Evolutionary conservation across 2,329 filamentous ascomycete genomes (phyloP).

Genomic region (Elsinoe fawcettii): DNA sequence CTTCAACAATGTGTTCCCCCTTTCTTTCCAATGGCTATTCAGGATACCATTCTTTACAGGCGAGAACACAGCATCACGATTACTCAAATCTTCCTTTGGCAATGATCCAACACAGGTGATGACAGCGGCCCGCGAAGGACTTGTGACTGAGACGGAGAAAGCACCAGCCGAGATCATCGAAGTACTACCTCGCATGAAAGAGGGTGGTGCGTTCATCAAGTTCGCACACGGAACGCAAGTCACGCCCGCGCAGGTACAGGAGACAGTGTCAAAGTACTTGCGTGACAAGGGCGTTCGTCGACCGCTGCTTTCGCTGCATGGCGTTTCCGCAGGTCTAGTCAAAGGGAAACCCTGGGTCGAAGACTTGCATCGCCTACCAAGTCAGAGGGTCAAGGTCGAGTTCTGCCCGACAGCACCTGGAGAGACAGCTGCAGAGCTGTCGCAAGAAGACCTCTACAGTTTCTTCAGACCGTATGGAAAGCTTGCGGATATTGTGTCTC

Average conservation of each 20-base stretch:
- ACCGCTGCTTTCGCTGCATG: constrained; percentile 52
- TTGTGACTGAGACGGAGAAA: constrained; percentile 19
- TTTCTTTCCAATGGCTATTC: constrained; percentile 60
- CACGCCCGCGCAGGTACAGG: constrained; percentile 48
- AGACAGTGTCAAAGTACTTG: constrained; percentile 55
- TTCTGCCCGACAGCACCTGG: constrained; percentile 69
- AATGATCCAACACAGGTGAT: constrained; percentile 51
- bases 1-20: constrained; percentile 84
- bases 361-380: constrained; percentile 78
- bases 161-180: constrained; percentile 60
- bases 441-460: constrained; percentile 78
- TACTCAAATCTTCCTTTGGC: constrained; percentile 40
- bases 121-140: constrained; percentile 32
- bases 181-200: constrained; percentile 75
- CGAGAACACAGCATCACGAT: constrained; percentile 37
- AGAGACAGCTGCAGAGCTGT: constrained; percentile 65
- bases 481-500: constrained; percentile 72
- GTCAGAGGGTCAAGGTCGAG: constrained; percentile 67
- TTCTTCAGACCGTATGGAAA: constrained; percentile 88
- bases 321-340: constrained; percentile 65
- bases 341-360: constrained; percentile 87
- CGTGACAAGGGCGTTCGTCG: constrained; percentile 65
- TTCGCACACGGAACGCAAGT: constrained; percentile 49
- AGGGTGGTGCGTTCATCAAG: constrained; percentile 90
- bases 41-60: constrained; percentile 47